Evolutionary conservation across 805 yeast species (phyloP), one percentile per base, ranked within the genome.

Genomic region (Cyberlindnera maritima): DNA sequence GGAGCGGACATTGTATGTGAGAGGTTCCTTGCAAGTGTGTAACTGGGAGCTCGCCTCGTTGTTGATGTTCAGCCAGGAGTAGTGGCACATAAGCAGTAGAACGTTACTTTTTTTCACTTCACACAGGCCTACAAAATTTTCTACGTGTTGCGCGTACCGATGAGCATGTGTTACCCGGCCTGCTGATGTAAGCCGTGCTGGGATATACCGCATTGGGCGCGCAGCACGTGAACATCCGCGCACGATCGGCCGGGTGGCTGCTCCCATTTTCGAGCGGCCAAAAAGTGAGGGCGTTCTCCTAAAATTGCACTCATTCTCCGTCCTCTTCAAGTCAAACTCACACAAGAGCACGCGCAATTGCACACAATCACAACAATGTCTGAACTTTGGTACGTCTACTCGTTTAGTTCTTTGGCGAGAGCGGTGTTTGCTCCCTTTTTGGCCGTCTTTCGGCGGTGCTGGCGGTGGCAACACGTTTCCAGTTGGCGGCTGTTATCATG

Each of bases 1-100:
- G 95, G 89, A 56, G 89, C 79, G 69, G 92, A 85, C 92, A 85
- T 88, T 48, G 36, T 65, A 11, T 23, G 20, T 20, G 29, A 36
- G 74, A 71, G 72, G 75, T 72, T 72, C 75, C 75, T 71, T 71
- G 75, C 75, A 55, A 58, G 49, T 32, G 41, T 10, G 20, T 38
- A 20, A 44, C 37, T 34, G 43, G 50, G 49, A 58, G 64, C 64
- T 60, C 64, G 64, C 64, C 64, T 60, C 63, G 53, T 43, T 42
- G 44, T 43, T 29, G 41, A 40, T 33, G 34, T 15, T 23, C 4
- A 34, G 23, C 4, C n/a, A 32, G 25, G 9, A 3, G 14, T 18
- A 29, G 5, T 3, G 13, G 11, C 25, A n/a, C n/a, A n/a, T 21
- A 21, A 6, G 25, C 8, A 6, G 9, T 21, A 21, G 8, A 21